A percentile compares a stretch with the other conserved stretches of the same genome.
phyloP scores from a whole-genome alignment of 202 grass and related monocot species.

The Schoenoplectus tabernaemontani region DNA sequence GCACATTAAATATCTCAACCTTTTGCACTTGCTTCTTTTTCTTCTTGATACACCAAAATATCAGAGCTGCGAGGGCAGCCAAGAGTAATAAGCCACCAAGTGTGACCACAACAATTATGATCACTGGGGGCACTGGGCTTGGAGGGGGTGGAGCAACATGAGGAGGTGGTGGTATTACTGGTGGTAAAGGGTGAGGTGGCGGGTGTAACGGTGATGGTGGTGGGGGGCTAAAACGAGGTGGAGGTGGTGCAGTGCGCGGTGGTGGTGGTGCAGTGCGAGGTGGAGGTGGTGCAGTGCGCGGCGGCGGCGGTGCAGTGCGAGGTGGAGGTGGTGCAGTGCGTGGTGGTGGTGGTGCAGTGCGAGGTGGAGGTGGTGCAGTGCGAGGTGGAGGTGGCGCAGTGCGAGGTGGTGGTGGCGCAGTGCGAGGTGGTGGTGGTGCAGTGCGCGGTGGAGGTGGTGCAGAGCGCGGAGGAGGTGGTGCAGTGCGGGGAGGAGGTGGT shows the following conservation, averaged over 20 bases:
- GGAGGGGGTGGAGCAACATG: too few relatives aligned
- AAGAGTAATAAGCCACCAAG: slow-evolving; percentile 55
- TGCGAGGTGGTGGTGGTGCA: too few relatives aligned
- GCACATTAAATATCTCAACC: slow-evolving; percentile 38
- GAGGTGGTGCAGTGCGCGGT: slow-evolving; percentile 30
- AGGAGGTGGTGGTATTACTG: slow-evolving; percentile 35
- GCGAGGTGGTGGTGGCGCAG: too few relatives aligned
- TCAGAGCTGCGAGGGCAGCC: slow-evolving; percentile 45
- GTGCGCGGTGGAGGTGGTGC: too few relatives aligned
- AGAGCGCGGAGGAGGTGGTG: background rate
- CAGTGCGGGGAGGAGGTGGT: background rate
- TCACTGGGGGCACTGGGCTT: slow-evolving; percentile 40
- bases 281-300: background rate
- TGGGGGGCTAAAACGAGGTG: too few relatives aligned
- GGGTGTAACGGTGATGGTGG: slow-evolving; percentile 21
- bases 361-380: slow-evolving; percentile 24
- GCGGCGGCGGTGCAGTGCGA: background rate
- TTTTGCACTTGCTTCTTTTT: slow-evolving; percentile 28
- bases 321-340: background rate
- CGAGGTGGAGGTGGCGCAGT: too few relatives aligned
- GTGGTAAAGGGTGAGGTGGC: slow-evolving; percentile 26
- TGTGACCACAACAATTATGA: slow-evolving; percentile 66
- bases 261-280: background rate
- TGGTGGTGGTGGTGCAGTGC: background rate
- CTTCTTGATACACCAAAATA: slow-evolving; percentile 73